Percentiles rank a stretch among this genome's conserved stretches.
Evolutionary conservation across 2,329 filamentous ascomycete genomes (phyloP).

Genomic region (Sordariomycetes sp.): DNA sequence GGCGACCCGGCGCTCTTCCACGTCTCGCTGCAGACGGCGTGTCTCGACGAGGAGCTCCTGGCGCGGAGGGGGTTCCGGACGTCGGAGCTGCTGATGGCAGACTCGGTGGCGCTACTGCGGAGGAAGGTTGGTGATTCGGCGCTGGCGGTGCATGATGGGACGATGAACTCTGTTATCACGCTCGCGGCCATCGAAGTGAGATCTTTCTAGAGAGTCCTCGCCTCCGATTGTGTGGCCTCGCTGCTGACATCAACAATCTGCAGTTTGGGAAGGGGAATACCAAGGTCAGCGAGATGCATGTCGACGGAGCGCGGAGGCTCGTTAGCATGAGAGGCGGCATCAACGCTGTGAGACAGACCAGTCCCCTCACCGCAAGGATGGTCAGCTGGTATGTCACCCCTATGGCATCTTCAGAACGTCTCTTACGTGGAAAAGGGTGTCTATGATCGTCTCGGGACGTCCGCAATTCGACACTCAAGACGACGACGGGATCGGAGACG

Average conservation of each 20-base stretch:
- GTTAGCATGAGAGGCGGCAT: constrained; percentile 41
- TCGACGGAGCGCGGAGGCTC: constrained; percentile 36
- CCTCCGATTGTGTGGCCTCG: neutral
- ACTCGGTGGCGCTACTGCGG: constrained; percentile 41
- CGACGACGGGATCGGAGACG: constrained; percentile 33
- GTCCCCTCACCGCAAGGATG: constrained; percentile 44
- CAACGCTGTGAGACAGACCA: constrained; percentile 31
- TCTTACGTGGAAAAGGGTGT: constrained; percentile 32
- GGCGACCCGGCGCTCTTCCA: constrained; percentile 46
- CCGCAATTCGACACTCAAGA: constrained; percentile 44
- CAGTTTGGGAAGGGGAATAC: constrained; percentile 43
- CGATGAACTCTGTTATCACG: constrained; percentile 46
- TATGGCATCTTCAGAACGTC: too few relatives aligned
- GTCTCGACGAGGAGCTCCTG: constrained; percentile 39
- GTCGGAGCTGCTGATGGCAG: constrained; percentile 45
- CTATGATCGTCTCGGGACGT: constrained; percentile 38
- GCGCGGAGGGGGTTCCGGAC: constrained; percentile 40
- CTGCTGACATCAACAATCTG: neutral
- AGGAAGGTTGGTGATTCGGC: constrained; percentile 33
- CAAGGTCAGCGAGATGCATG: constrained; percentile 31
- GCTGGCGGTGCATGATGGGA: constrained; percentile 40
- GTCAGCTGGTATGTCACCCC: constrained; percentile 32
- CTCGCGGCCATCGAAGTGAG: constrained; percentile 46
- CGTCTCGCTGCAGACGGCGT: constrained; percentile 48
- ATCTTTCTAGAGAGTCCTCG: neutral